Evolutionary conservation across 2,329 filamentous ascomycete genomes (phyloP), one percentile per base, ranked within the genome.

Genomic region (Grosmannia clavigera): DNA sequence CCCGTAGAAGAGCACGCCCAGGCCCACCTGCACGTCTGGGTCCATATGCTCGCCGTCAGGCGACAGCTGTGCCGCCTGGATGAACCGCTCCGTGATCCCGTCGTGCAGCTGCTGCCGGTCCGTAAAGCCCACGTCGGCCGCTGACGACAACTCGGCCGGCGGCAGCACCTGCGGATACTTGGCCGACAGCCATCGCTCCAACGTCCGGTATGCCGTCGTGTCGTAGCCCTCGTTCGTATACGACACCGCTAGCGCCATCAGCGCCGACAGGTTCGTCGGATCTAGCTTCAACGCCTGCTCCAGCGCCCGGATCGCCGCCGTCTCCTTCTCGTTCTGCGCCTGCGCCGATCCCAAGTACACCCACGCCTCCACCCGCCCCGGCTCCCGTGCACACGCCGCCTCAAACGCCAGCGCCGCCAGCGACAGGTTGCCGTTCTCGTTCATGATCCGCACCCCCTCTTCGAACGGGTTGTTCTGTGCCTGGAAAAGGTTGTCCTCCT

Each of bases 191-290:
- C 94, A 99, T 65, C 92, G 88, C 75, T 99, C 94, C 16, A 99
- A 81, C 11, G 92, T 97, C 59, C 92, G 85, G 78, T 97, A 99
- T 55, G 94, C 92, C 25, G 92, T 95, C 69, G 88, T 92, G 74
- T 99, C 94, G 75, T 97, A 99, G 64, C 92, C 94, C 75, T 99
- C 94, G 75, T 99, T 99, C 55, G 94, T 99, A 74, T 99, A 99
- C 5, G 90, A 95, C 25, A 99, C 92, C 16, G 92, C 91, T 58
- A 99, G 78, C 1, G 90, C 92, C 92, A 99, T 97, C 54, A 99
- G 80, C 0, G 92, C 92, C 62, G 89, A 83, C 25, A 95, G 81
- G 70, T 96, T 96, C 68, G 84, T 86, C 0, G 91, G 86, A 67
- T 97, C 92, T 33, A 94, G 78, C 72, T 92, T 92, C 64, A 96